Evolutionary conservation across 2,329 filamentous ascomycete genomes (phyloP), one percentile per base, ranked within the genome.

Genomic region (Cercospora sp.): DNA sequence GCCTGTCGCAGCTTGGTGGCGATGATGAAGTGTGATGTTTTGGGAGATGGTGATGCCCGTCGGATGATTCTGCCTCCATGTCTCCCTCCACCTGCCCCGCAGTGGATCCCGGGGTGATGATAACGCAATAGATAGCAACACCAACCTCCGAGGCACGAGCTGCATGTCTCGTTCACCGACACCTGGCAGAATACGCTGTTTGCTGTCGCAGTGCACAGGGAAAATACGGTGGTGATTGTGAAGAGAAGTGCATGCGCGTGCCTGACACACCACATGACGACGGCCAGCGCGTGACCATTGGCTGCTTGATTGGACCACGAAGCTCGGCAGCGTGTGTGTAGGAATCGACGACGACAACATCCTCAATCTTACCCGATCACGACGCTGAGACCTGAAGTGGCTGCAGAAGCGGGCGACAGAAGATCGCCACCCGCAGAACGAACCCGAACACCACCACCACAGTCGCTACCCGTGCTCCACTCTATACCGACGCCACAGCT

Each of bases 201-300:
- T 21, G 55, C 32, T 37, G 32, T 37, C 32, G 18, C 28, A 2
- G 28, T 58, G 16, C 32, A 32, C 8, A 58, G 16, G 5, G 16
- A 37, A 34, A 8, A 28, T 26, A 34, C 32, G 30, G 24, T 4
- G 21, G 28, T 21, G 55, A 58, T 32, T 58, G 13, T n/a, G 30
- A 30, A 30, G 28, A 10, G n/a, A 6, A n/a, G 30, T 32, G 28
- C 30, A 28, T 58, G 28, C 28, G 49, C 18, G 32, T 37, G 32
- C 28, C 55, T 58, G 32, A 21, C 16, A 12, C 16, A 37, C 16
- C 32, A 18, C 55, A 21, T 58, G 55, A 58, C 55, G 55, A 37
- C 55, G 32, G 55, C 28, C 55, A 58, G 55, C 55, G 55, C 55
- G 55, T 58, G 55, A 58, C 55, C 55, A 58, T 37, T 58, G 28